Evolutionary conservation across 768 basidiomycete species (phyloP).

Genomic region (Rhizopogon sp.): DNA sequence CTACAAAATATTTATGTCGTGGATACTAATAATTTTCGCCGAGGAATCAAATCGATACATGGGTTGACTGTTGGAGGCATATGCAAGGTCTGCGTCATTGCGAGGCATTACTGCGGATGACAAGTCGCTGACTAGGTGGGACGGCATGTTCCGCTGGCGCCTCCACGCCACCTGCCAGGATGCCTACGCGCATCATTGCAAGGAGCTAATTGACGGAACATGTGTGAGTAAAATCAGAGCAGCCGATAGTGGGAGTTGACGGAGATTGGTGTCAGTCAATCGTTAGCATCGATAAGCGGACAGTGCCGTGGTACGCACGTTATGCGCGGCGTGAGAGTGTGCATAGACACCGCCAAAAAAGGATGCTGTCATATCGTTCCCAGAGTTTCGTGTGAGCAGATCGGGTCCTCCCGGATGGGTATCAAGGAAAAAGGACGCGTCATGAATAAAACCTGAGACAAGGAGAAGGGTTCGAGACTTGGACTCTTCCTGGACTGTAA

Average conservation of each 20-base stretch:
- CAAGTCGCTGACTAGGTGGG: constrained; percentile 40
- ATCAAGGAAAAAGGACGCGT: constrained; percentile 66
- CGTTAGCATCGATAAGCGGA: neutral
- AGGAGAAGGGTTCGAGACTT: constrained; percentile 62
- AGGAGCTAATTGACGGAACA: constrained; percentile 39
- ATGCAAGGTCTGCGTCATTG: neutral
- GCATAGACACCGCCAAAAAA: constrained; percentile 85
- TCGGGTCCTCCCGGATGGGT: constrained; percentile 75
- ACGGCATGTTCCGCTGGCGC: constrained; percentile 36
- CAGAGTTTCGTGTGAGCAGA: constrained; percentile 53
- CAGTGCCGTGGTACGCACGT: constrained; percentile 37
- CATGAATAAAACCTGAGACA: constrained; percentile 85
- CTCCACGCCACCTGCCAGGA: constrained; percentile 62
- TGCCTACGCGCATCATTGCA: constrained; percentile 73
- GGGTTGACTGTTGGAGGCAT: neutral
- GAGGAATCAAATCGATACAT: neutral
- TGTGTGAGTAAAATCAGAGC: neutral
- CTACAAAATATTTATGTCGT: neutral
- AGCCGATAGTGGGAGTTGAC: neutral
- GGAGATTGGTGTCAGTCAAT: neutral
- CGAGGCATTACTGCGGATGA: constrained; percentile 17
- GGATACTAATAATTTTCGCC: neutral
- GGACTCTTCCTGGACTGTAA: constrained; percentile 62
- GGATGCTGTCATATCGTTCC: constrained; percentile 79
- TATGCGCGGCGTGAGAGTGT: constrained; percentile 81